These are phyloP conservation scores for Penicillium thymicola DNA, from an alignment of 2,329 filamentous ascomycete genomes.

Conservation along the genomic window DNA sequence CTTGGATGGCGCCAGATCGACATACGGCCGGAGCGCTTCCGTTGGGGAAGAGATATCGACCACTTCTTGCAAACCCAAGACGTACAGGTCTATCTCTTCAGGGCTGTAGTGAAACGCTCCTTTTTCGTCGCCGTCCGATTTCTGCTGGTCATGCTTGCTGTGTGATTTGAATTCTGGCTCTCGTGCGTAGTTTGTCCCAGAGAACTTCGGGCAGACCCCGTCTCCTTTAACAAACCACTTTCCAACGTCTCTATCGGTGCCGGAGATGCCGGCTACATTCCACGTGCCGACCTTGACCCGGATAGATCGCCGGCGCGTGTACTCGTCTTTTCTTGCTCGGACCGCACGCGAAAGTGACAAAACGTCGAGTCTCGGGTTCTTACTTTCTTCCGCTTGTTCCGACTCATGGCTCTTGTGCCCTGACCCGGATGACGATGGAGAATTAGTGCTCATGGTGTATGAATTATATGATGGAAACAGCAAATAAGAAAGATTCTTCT, in stretches of 20 bases:
- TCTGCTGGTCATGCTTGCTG: constrained; percentile 46
- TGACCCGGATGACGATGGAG: constrained; percentile 6
- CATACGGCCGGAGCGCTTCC: constrained; percentile 74
- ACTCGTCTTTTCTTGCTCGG: constrained; percentile 72
- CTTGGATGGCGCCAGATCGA: constrained; percentile 66
- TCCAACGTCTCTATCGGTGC: constrained; percentile 81
- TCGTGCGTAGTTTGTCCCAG: constrained; percentile 44
- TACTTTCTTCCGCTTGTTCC: constrained; percentile 15
- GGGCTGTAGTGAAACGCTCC: constrained; percentile 37
- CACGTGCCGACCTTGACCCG: constrained; percentile 89
- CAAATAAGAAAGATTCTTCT: not conserved
- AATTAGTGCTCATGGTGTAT: constrained; percentile 11
- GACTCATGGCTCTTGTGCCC: constrained; percentile 15
- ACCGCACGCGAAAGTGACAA: constrained; percentile 57
- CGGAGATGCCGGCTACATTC: constrained; percentile 85
- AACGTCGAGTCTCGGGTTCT: constrained; percentile 27
- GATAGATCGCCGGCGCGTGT: constrained; percentile 69
- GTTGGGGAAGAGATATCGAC: constrained; percentile 78
- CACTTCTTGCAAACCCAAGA: constrained; percentile 86
- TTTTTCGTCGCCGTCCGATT: constrained; percentile 42
- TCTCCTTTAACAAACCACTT: constrained; percentile 82
- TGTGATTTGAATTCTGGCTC: constrained; percentile 18
- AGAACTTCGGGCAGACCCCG: constrained; percentile 63
- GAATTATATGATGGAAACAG: not conserved
- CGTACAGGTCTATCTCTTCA: constrained; percentile 81